Conservation (phyloP, 208 protist species). For the Vickermania spadyakhi region DNA sequence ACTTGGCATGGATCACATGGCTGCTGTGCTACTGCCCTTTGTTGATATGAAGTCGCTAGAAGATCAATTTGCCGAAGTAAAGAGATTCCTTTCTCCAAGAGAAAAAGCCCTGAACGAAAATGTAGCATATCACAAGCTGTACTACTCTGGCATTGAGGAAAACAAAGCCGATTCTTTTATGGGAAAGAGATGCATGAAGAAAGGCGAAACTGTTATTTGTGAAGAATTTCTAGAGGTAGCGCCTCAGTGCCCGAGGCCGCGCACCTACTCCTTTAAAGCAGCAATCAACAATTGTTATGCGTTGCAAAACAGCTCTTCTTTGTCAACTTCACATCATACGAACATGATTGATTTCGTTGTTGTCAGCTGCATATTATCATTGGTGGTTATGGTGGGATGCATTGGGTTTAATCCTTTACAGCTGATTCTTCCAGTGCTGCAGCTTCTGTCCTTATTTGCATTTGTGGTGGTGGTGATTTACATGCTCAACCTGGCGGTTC, state of each 20-base stretch:
- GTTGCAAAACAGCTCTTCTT: slow-evolving; percentile 15
- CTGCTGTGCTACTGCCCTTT: slow-evolving; percentile 62
- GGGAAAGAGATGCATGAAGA: neutral
- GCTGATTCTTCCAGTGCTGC: neutral
- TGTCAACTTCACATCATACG: slow-evolving; percentile 5
- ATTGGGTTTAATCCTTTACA: neutral
- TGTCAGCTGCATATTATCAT: neutral
- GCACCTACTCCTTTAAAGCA: slow-evolving; percentile 51
- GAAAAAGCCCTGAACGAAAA: neutral
- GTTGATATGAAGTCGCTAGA: slow-evolving; percentile 33
- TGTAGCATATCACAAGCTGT: neutral
- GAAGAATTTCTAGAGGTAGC: neutral
- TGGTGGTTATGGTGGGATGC: neutral
- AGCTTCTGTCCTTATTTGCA: neutral
- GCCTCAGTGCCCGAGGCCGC: slow-evolving; percentile 17
- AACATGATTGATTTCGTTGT: neutral
- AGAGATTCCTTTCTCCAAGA: slow-evolving; percentile 13
- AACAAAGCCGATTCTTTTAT: neutral
- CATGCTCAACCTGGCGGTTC: neutral
- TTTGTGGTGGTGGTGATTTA: neutral
- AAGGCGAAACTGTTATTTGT: neutral
- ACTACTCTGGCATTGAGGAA: neutral
- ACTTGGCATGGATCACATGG: slow-evolving; percentile 56
- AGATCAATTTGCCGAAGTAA: slow-evolving; percentile 22
- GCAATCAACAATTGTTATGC: slow-evolving; percentile 25